A percentile compares a stretch with the other conserved stretches of the same genome.
These are phyloP conservation scores for Elaeis oleifera DNA, from an alignment of 202 grass and related monocot genomes.

Conservation along the genomic window DNA sequence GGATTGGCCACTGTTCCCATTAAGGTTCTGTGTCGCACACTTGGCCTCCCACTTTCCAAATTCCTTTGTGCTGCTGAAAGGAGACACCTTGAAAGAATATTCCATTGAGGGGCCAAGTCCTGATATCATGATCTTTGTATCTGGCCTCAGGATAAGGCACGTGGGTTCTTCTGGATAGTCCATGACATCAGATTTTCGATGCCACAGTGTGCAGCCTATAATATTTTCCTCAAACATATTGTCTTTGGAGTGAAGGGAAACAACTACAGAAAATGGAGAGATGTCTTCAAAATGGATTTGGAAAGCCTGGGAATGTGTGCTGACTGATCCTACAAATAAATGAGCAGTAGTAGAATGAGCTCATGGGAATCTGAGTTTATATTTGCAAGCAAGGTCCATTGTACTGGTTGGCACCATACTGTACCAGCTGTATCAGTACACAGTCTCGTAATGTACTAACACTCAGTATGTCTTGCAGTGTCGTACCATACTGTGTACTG, in stretches of 20 bases:
- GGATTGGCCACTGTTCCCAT: slow-evolving; percentile 47
- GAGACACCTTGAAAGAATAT: slow-evolving; percentile 55
- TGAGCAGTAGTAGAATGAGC: too few species aligned
- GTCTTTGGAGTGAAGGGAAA: slow-evolving; percentile 44
- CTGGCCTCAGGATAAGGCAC: slow-evolving; percentile 51
- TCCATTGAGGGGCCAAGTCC: slow-evolving; percentile 59
- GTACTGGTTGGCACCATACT: too few species aligned
- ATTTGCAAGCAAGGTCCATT: too few species aligned
- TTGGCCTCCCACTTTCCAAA: slow-evolving; percentile 47
- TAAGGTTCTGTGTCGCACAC: slow-evolving; percentile 50
- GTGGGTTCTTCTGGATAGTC: slow-evolving; percentile 55
- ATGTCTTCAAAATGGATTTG: slow-evolving; percentile 54
- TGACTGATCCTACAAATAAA: neutral
- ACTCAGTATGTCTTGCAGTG: too few species aligned
- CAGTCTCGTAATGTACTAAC: too few species aligned
- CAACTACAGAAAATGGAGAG: slow-evolving; percentile 45
- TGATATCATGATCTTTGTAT: slow-evolving; percentile 52
- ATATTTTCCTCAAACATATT: slow-evolving; percentile 44
- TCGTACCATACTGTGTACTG: too few species aligned
- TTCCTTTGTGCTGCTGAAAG: slow-evolving; percentile 45
- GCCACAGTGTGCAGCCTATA: slow-evolving; percentile 68
- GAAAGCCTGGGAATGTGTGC: slow-evolving; percentile 31
- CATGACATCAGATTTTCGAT: slow-evolving; percentile 35
- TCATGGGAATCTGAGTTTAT: too few species aligned
- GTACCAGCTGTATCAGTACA: too few species aligned